phyloP scores from a whole-genome alignment of 2,329 filamentous ascomycete species.

The Balansia obtecta region DNA sequence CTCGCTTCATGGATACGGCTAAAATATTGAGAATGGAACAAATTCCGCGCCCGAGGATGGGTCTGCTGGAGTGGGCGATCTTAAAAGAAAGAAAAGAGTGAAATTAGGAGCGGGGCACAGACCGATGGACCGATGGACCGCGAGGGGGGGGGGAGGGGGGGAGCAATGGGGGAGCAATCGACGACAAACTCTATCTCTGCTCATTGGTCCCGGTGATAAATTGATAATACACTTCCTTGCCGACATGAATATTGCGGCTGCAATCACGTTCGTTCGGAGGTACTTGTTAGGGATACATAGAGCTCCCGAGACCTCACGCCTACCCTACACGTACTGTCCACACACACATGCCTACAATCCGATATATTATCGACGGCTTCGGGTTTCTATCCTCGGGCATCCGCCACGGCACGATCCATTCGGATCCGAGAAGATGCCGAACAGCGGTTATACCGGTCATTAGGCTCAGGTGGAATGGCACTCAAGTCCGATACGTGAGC shows the following conservation, averaged over 20 bases:
- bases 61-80: slow-evolving; percentile 14
- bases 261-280: too few species aligned
- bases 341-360: too few species aligned
- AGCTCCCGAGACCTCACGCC: too few species aligned
- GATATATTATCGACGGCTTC: not conserved
- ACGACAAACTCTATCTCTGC: not conserved
- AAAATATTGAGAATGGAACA: slow-evolving; percentile 1
- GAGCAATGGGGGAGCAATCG: not conserved
- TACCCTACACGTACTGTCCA: too few species aligned
- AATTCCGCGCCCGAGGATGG: slow-evolving; percentile 15
- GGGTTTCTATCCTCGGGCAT: not conserved
- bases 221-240: too few species aligned
- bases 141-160: too few species aligned
- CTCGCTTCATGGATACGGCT: slow-evolving; percentile 12
- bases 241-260: too few species aligned
- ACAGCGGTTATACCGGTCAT: not conserved
- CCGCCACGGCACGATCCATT: not conserved
- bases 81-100: not conserved
- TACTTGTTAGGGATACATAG: too few species aligned
- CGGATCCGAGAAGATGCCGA: not conserved
- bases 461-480: too few species aligned
- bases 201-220: too few species aligned
- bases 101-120: slow-evolving; percentile 7
- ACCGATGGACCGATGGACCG: slow-evolving; percentile 5
- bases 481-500: not conserved